Percentiles rank a stretch among this genome's conserved stretches.
Conservation (phyloP, 192 early-diverging fungal genomes). For the Gamsiella multidivaricata region DNA sequence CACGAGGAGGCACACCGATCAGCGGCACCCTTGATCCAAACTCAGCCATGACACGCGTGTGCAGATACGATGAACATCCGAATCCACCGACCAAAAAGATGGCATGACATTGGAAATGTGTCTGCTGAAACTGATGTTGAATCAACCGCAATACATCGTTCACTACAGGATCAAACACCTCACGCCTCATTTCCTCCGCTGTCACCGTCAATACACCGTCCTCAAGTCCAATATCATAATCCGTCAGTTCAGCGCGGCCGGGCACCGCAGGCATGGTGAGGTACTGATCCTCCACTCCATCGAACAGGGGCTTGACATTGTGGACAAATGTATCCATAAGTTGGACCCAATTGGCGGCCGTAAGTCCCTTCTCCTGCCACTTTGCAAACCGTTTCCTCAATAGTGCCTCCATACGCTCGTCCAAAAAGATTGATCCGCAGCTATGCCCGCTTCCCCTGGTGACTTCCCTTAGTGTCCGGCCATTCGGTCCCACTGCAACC, state of each 20-base stretch:
- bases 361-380: conserved; percentile 54
- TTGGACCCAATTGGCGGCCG: conserved; percentile 46
- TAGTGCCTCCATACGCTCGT: conserved; percentile 57
- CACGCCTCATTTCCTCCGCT: conserved; percentile 58
- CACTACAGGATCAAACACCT: conserved; percentile 69
- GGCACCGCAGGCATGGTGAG: conserved; percentile 54
- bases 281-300: conserved; percentile 58
- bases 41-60: conserved; percentile 57
- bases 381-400: conserved; percentile 54
- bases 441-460: conserved; percentile 61
- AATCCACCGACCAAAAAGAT: conserved; percentile 71
- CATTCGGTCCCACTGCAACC: conserved; percentile 56
- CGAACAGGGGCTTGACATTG: conserved; percentile 61
- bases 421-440: conserved; percentile 66
- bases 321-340: conserved; percentile 64
- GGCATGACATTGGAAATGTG: conserved; percentile 49
- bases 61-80: conserved; percentile 62
- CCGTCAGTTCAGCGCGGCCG: conserved; percentile 48
- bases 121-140: conserved; percentile 60
- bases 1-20: conserved; percentile 63
- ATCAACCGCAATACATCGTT: conserved; percentile 64
- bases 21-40: conserved; percentile 57
- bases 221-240: conserved; percentile 55
- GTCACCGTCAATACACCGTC: conserved; percentile 61
- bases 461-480: conserved; percentile 57